phyloP scores from a whole-genome alignment of 129 eudicot species.

The Erigeron canadensis region DNA sequence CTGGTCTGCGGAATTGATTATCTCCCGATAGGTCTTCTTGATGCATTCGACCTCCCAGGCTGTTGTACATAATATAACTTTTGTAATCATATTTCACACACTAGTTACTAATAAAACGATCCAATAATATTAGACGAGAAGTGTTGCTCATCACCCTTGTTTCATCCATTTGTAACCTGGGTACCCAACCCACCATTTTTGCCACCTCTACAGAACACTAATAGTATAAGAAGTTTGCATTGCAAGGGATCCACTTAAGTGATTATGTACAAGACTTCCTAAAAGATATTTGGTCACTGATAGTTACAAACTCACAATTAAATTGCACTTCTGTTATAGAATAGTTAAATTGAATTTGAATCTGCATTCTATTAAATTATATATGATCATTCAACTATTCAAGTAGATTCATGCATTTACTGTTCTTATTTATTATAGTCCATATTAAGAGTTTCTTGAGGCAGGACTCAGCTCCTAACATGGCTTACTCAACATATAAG shows the following conservation, averaged over 20 bases:
- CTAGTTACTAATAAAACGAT: neutral
- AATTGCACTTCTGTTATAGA: neutral
- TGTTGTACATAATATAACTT: neutral
- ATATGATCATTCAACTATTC: neutral
- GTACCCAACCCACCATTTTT: no score
- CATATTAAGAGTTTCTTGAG: neutral
- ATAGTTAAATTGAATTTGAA: neutral
- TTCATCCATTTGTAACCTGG: no score
- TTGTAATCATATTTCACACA: neutral
- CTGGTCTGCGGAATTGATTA: no score
- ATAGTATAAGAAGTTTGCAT: no score
- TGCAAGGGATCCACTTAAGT: no score
- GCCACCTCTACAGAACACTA: no score
- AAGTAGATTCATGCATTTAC: neutral
- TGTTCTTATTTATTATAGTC: neutral
- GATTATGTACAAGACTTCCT: no score
- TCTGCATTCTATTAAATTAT: neutral
- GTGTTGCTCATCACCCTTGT: no score
- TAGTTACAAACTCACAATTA: neutral
- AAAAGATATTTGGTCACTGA: neutral
- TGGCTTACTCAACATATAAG: no score
- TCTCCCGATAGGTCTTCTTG: neutral
- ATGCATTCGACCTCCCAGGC: slow-evolving; percentile 5
- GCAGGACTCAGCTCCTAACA: neutral
- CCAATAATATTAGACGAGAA: no score